A percentile compares a stretch with the other conserved stretches of the same genome.
These are phyloP conservation scores for Penicillium palitans DNA, from an alignment of 2,329 filamentous ascomycete species.

Conservation along the genomic window DNA sequence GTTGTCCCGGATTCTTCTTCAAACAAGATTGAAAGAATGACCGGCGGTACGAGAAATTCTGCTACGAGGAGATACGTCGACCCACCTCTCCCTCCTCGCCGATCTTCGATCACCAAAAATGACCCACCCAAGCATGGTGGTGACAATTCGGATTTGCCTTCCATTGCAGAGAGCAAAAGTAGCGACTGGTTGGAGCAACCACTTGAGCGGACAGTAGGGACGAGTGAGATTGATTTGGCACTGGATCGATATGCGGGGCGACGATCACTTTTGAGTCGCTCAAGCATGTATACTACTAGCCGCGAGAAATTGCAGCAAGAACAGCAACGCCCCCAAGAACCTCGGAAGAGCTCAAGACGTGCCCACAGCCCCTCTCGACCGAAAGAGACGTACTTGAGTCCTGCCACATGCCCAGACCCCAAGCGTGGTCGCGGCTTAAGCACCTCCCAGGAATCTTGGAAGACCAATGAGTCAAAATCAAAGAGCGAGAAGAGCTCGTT, in stretches of 20 bases:
- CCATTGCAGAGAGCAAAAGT: constrained; percentile 23
- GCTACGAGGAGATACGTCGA: constrained; percentile 33
- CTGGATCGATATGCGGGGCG: constrained; percentile 32
- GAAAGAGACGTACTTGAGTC: constrained; percentile 30
- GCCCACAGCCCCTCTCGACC: constrained; percentile 27
- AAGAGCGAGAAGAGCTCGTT: constrained; percentile 25
- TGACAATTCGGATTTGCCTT: constrained; percentile 21
- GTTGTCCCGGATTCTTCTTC: constrained; percentile 35
- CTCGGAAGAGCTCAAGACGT: constrained; percentile 19
- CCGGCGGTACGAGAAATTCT: constrained; percentile 19
- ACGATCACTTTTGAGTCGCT: constrained; percentile 27
- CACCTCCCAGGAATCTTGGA: constrained; percentile 23
- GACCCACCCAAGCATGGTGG: constrained; percentile 14
- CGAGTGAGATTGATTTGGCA: constrained; percentile 37
- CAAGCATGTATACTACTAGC: constrained; percentile 27
- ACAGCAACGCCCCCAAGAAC: constrained; percentile 21
- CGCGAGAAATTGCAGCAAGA: constrained; percentile 25
- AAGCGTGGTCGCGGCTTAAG: constrained; percentile 18
- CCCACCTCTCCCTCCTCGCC: constrained; percentile 20
- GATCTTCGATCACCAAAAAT: constrained; percentile 12
- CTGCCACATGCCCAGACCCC: constrained; percentile 19
- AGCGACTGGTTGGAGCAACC: constrained; percentile 28
- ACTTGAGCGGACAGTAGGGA: constrained; percentile 33
- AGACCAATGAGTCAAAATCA: constrained; percentile 14
- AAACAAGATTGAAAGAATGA: constrained; percentile 22